Percentiles rank a stretch among this genome's conserved stretches.
Conservation (phyloP, 1,139 yeast genomes). For the Spathaspora sp. region DNA sequence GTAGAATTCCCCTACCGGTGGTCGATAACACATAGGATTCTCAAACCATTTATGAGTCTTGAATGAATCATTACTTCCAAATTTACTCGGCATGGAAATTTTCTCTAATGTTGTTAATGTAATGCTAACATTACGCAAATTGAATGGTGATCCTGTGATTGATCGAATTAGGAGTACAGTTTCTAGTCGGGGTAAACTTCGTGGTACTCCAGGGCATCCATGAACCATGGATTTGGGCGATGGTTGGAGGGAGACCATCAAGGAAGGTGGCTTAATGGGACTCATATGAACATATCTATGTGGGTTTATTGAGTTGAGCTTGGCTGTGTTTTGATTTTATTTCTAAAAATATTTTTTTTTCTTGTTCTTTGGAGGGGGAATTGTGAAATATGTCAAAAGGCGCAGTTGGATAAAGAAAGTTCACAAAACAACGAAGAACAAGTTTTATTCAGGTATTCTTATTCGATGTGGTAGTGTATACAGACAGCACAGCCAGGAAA, state of each 20-base stretch:
- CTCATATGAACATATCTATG: slow-evolving; percentile 7
- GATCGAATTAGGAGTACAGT: slow-evolving; percentile 44
- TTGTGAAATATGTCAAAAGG: no score
- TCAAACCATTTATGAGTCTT: slow-evolving; percentile 38
- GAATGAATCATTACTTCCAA: slow-evolving; percentile 41
- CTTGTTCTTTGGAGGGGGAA: no score
- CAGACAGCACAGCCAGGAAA: no score
- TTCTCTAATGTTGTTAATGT: slow-evolving; percentile 40
- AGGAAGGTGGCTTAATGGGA: slow-evolving; percentile 23
- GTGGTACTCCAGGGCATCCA: slow-evolving; percentile 67
- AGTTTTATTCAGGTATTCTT: no score
- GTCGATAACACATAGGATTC: slow-evolving; percentile 36
- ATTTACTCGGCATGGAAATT: slow-evolving; percentile 38
- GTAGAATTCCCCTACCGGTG: slow-evolving; percentile 36
- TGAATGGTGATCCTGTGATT: slow-evolving; percentile 37
- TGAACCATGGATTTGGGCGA: slow-evolving; percentile 47
- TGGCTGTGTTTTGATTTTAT: not conserved
- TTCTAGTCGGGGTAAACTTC: slow-evolving; percentile 53
- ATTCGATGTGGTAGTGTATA: no score
- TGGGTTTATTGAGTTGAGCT: not conserved
- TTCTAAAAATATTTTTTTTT: not conserved
- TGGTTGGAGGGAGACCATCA: slow-evolving; percentile 41
- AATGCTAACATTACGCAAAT: slow-evolving; percentile 36
- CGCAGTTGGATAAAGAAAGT: no score
- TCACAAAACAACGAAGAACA: no score